Conservation (phyloP, 495 filamentous ascomycete species). For the Evansstolkia leycettana region DNA sequence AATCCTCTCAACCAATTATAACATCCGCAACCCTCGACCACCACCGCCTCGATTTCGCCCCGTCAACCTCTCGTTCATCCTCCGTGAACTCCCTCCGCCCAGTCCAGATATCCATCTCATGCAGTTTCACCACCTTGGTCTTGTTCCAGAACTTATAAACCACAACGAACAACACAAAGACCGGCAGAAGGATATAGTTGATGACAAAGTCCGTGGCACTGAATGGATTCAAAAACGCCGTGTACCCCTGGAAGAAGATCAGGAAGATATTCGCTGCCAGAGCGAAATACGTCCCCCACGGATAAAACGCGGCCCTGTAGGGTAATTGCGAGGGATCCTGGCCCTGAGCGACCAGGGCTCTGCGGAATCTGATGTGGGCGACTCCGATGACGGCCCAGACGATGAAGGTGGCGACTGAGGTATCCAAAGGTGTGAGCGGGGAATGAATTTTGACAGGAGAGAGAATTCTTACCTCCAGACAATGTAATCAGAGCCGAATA, state of each 20-base stretch:
- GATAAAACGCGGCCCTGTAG: constrained; percentile 46
- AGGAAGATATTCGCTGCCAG: constrained; percentile 49
- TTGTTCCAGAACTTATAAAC: constrained; percentile 48
- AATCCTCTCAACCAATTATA: too few relatives aligned
- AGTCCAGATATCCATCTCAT: constrained; percentile 49
- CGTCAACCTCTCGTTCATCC: constrained; percentile 6
- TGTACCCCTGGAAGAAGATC: constrained; percentile 52
- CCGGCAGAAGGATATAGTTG: constrained; percentile 54
- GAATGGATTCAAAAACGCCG: constrained; percentile 42
- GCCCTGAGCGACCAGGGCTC: constrained; percentile 43
- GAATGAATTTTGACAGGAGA: too few relatives aligned
- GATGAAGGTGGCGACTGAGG: constrained; percentile 49
- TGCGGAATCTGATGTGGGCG: constrained; percentile 56
- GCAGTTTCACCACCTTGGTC: constrained; percentile 35
- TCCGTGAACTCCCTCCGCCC: constrained; percentile 33
- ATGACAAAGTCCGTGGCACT: constrained; percentile 48
- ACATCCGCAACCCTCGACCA: background rate
- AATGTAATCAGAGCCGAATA: constrained; percentile 31
- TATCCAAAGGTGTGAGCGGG: too few relatives aligned
- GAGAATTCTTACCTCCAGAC: constrained; percentile 18
- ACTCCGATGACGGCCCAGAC: constrained; percentile 56
- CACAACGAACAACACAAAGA: constrained; percentile 47
- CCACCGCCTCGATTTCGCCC: constrained; percentile 8
- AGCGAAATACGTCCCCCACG: constrained; percentile 50
- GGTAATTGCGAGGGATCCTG: constrained; percentile 39